Base-by-base conservation (phyloP, 78 protist species). In the Dictyostelium capitatum region DNA sequence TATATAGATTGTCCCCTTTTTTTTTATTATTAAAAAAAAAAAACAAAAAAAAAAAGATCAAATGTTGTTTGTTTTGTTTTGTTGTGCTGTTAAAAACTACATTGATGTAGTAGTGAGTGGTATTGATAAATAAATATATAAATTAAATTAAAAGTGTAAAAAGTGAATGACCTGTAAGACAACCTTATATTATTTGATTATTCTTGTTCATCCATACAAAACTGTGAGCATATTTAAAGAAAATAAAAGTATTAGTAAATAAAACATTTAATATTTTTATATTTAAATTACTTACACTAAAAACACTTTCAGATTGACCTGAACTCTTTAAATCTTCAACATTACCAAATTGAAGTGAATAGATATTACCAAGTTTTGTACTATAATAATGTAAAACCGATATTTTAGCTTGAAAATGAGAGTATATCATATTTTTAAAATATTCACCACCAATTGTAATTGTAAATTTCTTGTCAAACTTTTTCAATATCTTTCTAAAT, bases 261-360 rank as follows among this genome's bases (percentile, higher is more conserved):
- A 59, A 10, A 59, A 59, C 43, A 37, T 37, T 37, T n/a, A n/a
- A n/a, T n/a, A n/a, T n/a, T n/a, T n/a, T n/a, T n/a, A n/a, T n/a
- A n/a, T n/a, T n/a, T n/a, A n/a, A n/a, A n/a, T n/a, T n/a, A n/a
- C n/a, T n/a, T n/a, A n/a, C 78, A 46, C 56, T 47, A 47, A 83
- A 83, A 19, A 83, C 91, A 83, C 82, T 72, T 54, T 83, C 91
- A 48, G 91, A 56, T 83, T 74, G 64, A 32, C 75, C 92, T 6
- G 82, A 75, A 17, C 20, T n/a, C 19, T 48, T 75, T 19, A 85
- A 54, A 46, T 85, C 78, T 3, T 75, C 15, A 7, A 77, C 74
- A 47, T 85, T 83, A 47, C 92, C 83, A 85, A 85, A 85, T 25
- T 84, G 91, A 54, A 53, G 53, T 72, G 92, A 85, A 75, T 85